These are phyloP conservation scores for Porcisia deanei DNA, from an alignment of 208 protist species.

Conservation along the genomic window DNA sequence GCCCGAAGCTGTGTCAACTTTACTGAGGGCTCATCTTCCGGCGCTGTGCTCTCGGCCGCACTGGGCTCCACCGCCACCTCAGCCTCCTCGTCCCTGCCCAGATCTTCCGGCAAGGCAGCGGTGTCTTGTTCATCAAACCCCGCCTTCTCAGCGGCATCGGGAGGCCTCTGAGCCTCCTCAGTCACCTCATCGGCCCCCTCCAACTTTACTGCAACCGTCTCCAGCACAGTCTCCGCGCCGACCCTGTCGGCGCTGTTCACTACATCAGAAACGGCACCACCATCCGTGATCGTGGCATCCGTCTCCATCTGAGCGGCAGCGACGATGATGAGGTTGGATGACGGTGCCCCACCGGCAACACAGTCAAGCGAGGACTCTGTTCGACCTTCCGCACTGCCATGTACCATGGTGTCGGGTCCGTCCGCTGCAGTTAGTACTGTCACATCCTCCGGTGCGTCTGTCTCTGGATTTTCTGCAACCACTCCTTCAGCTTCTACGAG, in stretches of 20 bases:
- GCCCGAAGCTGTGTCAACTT: constrained; percentile 20
- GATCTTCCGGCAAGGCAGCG: background rate
- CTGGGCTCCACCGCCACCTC: background rate
- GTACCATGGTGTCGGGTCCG: too few species aligned
- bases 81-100: background rate
- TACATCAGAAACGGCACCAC: background rate
- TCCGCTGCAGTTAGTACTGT: background rate
- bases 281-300: background rate
- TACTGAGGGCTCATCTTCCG: background rate
- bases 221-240: background rate
- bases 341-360: background rate
- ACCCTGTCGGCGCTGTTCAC: background rate
- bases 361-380: background rate
- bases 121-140: background rate
- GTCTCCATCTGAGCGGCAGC: background rate
- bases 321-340: background rate
- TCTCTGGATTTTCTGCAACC: background rate
- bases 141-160: background rate
- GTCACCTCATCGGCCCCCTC: background rate
- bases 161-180: background rate
- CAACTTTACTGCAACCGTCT: background rate
- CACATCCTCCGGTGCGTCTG: background rate
- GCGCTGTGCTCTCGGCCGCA: background rate
- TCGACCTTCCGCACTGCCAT: background rate
- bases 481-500: background rate